Percentiles rank a stretch among this genome's conserved stretches.
phyloP scores from a whole-genome alignment of 306 rosid species.

The Hippophae gyantsensis region DNA sequence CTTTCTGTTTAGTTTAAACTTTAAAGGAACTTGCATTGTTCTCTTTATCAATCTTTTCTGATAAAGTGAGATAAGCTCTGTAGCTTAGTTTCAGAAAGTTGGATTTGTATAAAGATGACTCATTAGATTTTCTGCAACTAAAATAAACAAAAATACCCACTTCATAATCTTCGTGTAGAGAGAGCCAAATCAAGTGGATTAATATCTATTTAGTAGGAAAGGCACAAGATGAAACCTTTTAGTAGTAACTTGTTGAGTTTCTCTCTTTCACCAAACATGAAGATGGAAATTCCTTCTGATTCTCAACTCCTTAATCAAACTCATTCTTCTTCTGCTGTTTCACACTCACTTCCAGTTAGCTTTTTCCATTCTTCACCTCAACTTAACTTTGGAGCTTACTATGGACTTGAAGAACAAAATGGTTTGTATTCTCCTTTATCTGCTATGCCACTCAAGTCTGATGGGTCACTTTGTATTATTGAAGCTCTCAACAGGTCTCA shows the following conservation, averaged over 20 bases:
- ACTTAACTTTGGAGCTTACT: conserved; percentile 49
- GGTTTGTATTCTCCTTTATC: conserved; percentile 45
- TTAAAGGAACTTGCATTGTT: conserved; percentile 53
- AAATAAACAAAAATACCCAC: conserved; percentile 24
- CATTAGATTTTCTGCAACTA: conserved; percentile 24
- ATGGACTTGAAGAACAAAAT: conserved; percentile 45
- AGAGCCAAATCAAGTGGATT: too few species aligned
- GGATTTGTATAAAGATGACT: conserved; percentile 22
- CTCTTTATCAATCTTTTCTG: conserved; percentile 32
- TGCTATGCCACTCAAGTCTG: conserved; percentile 74
- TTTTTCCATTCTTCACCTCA: conserved; percentile 39
- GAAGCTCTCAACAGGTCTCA: conserved; percentile 56
- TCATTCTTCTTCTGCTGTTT: too few species aligned
- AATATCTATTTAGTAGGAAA: too few species aligned
- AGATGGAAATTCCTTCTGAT: conserved; percentile 30
- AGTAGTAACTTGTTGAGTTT: conserved; percentile 59
- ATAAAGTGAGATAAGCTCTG: conserved; percentile 10
- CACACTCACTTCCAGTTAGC: conserved; percentile 18
- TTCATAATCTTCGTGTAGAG: conserved; percentile 7
- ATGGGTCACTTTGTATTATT: conserved; percentile 64
- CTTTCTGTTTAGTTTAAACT: conserved; percentile 64
- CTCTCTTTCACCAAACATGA: conserved; percentile 63
- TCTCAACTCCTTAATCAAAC: conserved; percentile 8
- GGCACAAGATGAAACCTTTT: conserved; percentile 43
- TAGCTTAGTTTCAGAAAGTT: conserved; percentile 30